Base-by-base conservation (phyloP, 1,284 basidiomycete genomes). In the Microbotryum saponariae region DNA sequence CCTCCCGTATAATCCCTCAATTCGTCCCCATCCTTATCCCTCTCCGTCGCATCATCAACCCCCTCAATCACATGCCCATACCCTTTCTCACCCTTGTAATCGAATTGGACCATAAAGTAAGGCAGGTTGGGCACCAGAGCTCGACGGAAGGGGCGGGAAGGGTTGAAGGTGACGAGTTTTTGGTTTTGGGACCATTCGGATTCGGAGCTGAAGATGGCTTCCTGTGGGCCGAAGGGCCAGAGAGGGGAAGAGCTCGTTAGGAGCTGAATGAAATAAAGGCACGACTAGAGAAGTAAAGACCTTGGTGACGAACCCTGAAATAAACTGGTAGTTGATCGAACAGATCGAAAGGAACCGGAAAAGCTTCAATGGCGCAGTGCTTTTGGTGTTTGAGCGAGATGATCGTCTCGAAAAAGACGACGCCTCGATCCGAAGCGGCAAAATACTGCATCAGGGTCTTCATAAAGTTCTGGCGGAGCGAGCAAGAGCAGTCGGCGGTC, bases 31-130 rank as follows among this genome's bases (percentile, higher is more conserved):
- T 82, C 81, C 16, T 80, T 82, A 42, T 73, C 71, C 6, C 68
- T 63, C 9, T 74, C 74, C 0, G 79, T 77, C 2, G 80, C 82
- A 56, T 89, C 85, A 27, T 83, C 85, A 1, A 83, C 82, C 1
- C 92, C 92, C 74, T 97, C 92, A 64, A 97, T 94, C 61, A 97
- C 88, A 75, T 98, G 96, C 0, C 96, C 96, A 73, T 93, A 98
- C 1, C 92, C 92, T 74, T 89, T 91, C 76, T 94, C 91, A 33
- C 94, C 93, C 72, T 91, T 93, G 78, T 98, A 83, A 76, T 99
- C 96, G 77, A 93, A 99, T 72, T 91, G 89, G 1, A 98, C 88
- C 87, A 93, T 93, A 74, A 99, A 99, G 77, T 99, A 98, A 0
- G 96, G 96, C 50, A 99, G 77, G 71, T 97, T 92, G 2, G 93